A percentile compares a stretch with the other conserved stretches of the same genome.
Conservation (phyloP, 2,329 filamentous ascomycete genomes). For the Xylariaceae sp. region DNA sequence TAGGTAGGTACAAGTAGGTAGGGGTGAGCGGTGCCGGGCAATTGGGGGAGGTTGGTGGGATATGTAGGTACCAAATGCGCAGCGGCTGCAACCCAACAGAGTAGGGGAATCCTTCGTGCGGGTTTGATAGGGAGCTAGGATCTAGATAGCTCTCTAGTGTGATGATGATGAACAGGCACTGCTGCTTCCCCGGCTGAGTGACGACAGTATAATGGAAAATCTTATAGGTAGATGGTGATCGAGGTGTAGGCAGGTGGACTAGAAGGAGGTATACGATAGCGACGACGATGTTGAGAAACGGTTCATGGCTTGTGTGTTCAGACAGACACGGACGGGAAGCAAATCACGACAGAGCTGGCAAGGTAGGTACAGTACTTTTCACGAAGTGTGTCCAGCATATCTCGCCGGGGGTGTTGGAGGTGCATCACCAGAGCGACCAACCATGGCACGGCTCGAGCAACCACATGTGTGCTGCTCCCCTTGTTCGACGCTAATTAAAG, state of each 20-base stretch:
- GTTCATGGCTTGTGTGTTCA: no score
- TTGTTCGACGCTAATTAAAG: neutral
- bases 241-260: slow-evolving; percentile 23
- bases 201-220: slow-evolving; percentile 1
- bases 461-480: neutral
- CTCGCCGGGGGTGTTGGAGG: slow-evolving; percentile 8
- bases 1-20: slow-evolving; percentile 9
- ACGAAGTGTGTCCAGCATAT: slow-evolving; percentile 13
- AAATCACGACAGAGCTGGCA: slow-evolving; percentile 26
- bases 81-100: slow-evolving; percentile 21
- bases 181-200: neutral
- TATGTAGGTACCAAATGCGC: slow-evolving; percentile 31
- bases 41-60: slow-evolving; percentile 24
- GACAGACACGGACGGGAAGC: slow-evolving; percentile 25
- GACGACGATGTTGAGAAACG: no score
- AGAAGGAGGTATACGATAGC: neutral
- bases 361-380: slow-evolving; percentile 20
- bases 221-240: slow-evolving; percentile 17
- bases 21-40: slow-evolving; percentile 18
- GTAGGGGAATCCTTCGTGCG: slow-evolving; percentile 13
- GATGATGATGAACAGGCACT: neutral
- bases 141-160: neutral
- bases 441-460: neutral
- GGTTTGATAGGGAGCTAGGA: slow-evolving; percentile 5
- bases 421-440: neutral